A percentile compares a stretch with the other conserved stretches of the same genome.
phyloP scores from a whole-genome alignment of 2,329 filamentous ascomycete species.

The Rutstroemia sp. region DNA sequence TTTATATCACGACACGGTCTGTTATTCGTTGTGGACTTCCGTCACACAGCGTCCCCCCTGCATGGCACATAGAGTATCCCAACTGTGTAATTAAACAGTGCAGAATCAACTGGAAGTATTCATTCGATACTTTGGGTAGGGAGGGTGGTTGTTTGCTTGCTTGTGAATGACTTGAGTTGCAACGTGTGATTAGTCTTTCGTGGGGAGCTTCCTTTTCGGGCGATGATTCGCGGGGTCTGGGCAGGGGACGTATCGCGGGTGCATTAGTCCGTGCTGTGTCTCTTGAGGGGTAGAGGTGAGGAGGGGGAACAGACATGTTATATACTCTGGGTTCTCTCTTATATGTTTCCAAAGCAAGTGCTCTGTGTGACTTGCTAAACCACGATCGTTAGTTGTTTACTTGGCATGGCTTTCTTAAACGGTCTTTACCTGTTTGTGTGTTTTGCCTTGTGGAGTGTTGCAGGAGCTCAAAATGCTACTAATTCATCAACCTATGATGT shows the following conservation, averaged over 20 bases:
- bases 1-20: neutral
- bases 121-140: too few relatives aligned
- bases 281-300: neutral
- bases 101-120: too few relatives aligned
- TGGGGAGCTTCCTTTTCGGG: slow-evolving; percentile 2
- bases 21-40: neutral
- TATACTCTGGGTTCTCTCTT: neutral
- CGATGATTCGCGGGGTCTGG: neutral
- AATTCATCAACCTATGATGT: slow-evolving; percentile 28
- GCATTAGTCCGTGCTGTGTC: neutral
- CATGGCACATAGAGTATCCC: slow-evolving; percentile 3
- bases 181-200: neutral
- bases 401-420: slow-evolving; percentile 10
- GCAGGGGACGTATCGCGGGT: neutral
- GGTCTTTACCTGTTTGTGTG: neutral
- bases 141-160: too few relatives aligned
- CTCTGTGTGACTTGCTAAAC: neutral
- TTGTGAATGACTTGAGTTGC: too few relatives aligned
- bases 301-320: neutral
- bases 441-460: neutral
- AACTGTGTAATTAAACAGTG: neutral
- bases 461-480: slow-evolving; percentile 13
- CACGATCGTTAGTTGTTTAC: neutral
- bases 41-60: neutral
- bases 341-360: neutral